These are phyloP conservation scores for Fusarium sp. DNA, from an alignment of 2,329 filamentous ascomycete genomes.

Conservation along the genomic window DNA sequence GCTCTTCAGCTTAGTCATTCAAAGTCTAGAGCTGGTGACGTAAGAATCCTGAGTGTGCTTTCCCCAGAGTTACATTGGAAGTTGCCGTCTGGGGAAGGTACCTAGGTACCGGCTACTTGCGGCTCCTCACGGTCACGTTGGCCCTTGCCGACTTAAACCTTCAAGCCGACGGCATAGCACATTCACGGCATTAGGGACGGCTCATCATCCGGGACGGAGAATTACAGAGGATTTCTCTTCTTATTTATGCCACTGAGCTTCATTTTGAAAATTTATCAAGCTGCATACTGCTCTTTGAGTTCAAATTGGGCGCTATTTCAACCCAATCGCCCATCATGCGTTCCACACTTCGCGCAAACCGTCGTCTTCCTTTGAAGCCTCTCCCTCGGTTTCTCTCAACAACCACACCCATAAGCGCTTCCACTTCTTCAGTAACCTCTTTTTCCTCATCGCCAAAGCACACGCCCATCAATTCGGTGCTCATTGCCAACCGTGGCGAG, in stretches of 20 bases:
- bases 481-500: conserved; percentile 97
- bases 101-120: conserved; percentile 46
- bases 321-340: conserved; percentile 57
- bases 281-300: conserved; percentile 9
- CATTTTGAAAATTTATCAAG: conserved; percentile 20
- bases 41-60: conserved; percentile 27
- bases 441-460: conserved; percentile 47
- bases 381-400: conserved; percentile 54
- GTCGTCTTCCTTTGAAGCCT: conserved; percentile 60
- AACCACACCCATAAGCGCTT: conserved; percentile 47
- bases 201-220: conserved; percentile 19
- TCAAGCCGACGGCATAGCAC: conserved; percentile 43
- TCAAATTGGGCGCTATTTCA: conserved; percentile 26
- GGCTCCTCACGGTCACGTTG: conserved; percentile 48
- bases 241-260: conserved; percentile 15
- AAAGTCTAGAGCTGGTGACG: conserved; percentile 35
- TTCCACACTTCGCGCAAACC: conserved; percentile 62
- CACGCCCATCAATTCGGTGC: conserved; percentile 77
- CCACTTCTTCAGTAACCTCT: conserved; percentile 48
- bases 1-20: conserved; percentile 28
- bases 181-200: conserved; percentile 41
- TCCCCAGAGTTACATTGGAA: conserved; percentile 26
- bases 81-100: conserved; percentile 41
- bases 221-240: conserved; percentile 8
- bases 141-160: conserved; percentile 37